Evolutionary conservation across 2,329 filamentous ascomycete genomes (phyloP).

Genomic region (Colletotrichum higginsianum): DNA sequence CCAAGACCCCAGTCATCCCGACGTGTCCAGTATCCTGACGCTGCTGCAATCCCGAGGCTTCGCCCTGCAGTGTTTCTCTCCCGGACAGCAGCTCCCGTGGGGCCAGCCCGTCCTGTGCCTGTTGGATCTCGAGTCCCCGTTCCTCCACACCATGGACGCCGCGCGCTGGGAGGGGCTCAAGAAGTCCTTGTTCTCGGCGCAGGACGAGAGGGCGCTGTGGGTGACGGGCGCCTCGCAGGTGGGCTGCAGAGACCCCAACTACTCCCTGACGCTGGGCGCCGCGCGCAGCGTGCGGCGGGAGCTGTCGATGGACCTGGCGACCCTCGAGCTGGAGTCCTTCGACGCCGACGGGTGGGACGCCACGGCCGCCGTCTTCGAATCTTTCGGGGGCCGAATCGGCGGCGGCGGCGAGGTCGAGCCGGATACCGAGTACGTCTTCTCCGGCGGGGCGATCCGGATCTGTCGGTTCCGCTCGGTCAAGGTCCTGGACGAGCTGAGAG

Average conservation of each 20-base stretch:
- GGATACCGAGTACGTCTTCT: conserved; percentile 53
- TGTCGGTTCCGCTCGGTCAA: conserved; percentile 39
- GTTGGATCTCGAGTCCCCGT: conserved; percentile 30
- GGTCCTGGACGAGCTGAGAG: conserved; percentile 13
- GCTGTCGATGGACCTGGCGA: conserved; percentile 47
- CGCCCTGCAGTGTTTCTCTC: background rate
- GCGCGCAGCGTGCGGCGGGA: conserved; percentile 51
- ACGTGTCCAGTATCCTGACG: background rate
- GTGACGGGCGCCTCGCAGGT: conserved; percentile 49
- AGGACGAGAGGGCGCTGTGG: conserved; percentile 48
- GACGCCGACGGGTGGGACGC: conserved; percentile 21
- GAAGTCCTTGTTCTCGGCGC: conserved; percentile 19
- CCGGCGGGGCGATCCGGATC: conserved; percentile 47
- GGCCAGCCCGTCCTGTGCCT: conserved; percentile 29
- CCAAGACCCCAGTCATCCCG: background rate
- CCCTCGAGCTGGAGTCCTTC: conserved; percentile 49
- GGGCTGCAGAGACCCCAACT: conserved; percentile 47
- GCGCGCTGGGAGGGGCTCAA: conserved; percentile 16
- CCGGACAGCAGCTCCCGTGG: conserved; percentile 17
- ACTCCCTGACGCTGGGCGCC: conserved; percentile 49
- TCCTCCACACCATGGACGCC: conserved; percentile 13
- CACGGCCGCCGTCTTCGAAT: background rate
- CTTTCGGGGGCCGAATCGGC: conserved; percentile 4
- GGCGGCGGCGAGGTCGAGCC: conserved; percentile 32
- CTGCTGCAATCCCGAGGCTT: background rate